Base-by-base conservation (phyloP, 2,329 filamentous ascomycete species). In the Talaromyces sp. region DNA sequence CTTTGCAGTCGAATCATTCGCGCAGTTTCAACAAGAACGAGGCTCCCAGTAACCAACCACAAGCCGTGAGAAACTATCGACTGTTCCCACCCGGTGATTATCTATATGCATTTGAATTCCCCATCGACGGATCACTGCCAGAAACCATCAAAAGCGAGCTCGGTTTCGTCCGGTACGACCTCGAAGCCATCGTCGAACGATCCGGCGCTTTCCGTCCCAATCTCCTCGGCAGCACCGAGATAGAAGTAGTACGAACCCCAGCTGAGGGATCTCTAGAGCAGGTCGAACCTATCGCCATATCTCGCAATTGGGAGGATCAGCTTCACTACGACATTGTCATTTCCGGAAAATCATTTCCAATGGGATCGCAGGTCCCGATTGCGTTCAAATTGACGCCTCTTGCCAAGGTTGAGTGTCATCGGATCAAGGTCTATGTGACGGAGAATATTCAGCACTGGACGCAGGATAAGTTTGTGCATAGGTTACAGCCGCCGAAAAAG, bases 251-350 rank as follows among this genome's bases (percentile, higher is more conserved):
- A 62, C 89, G 93, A 53, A 88, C 95, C 3, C 93, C 93, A 0
- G 88, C 94, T 58, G 92, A 96, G 77, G 87, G 93, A 54, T 97
- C 93, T 0, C 82, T 97, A 27, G 93, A 97, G 77, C 92, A 92
- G 77, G 90, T 93, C 29, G 93, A 97, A 74, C 93, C 93, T 2
- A 97, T 97, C 72, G 94, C 93, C 11, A 97, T 97, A 73, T 94
- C 91, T 69, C 85, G 93, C 22, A 93, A 92, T 68, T 97, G 93
- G 93, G 93, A 97, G 75, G 93, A 97, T 70, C 93, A 97, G 73
- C 82, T 97, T 36, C 92, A 96, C 73, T 97, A 97, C 79, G 93
- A 97, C 72, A 97, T 97, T 70, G 89, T 97, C 75, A 96, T 97
- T 63, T 97, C 93, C 1, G 93, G 93, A 63, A 97, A 97, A 83